Percentiles rank a stretch among this genome's conserved stretches.
Conservation (phyloP, 495 filamentous ascomycete genomes). For the Penicillium waksmanii region DNA sequence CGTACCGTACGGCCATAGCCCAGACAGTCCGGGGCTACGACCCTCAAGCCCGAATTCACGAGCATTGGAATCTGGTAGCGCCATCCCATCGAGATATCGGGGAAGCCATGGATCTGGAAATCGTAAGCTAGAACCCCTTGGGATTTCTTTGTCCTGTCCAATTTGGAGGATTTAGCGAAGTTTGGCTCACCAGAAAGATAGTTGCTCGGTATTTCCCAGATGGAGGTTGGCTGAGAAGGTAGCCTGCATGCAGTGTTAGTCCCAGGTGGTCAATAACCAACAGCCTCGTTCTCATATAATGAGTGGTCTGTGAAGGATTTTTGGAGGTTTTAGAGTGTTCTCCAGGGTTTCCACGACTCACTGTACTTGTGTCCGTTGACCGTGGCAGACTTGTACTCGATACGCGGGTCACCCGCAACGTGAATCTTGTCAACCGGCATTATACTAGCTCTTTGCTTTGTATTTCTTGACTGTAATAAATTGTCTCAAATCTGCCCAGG, state of each 20-base stretch:
- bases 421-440: constrained; percentile 64
- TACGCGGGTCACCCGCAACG: constrained; percentile 61
- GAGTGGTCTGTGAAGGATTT: not conserved
- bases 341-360: constrained; percentile 25
- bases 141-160: not conserved
- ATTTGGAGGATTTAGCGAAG: not conserved
- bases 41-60: constrained; percentile 65
- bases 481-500: too few relatives aligned
- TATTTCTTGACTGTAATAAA: too few relatives aligned
- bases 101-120: constrained; percentile 64
- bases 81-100: constrained; percentile 75
- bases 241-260: constrained; percentile 48
- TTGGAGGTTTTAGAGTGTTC: not conserved
- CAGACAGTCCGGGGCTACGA: constrained; percentile 79
- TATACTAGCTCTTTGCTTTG: not conserved
- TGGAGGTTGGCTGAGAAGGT: constrained; percentile 65
- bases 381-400: constrained; percentile 61
- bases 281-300: not conserved
- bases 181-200: constrained; percentile 61
- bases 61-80: constrained; percentile 81
- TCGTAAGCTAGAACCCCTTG: constrained; percentile 7
- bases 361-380: constrained; percentile 69
- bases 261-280: not conserved
- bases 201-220: constrained; percentile 58
- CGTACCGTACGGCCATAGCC: constrained; percentile 77